Evolutionary conservation across 108 stramenopile species (phyloP).

Genomic region (Fistulifera solaris): DNA sequence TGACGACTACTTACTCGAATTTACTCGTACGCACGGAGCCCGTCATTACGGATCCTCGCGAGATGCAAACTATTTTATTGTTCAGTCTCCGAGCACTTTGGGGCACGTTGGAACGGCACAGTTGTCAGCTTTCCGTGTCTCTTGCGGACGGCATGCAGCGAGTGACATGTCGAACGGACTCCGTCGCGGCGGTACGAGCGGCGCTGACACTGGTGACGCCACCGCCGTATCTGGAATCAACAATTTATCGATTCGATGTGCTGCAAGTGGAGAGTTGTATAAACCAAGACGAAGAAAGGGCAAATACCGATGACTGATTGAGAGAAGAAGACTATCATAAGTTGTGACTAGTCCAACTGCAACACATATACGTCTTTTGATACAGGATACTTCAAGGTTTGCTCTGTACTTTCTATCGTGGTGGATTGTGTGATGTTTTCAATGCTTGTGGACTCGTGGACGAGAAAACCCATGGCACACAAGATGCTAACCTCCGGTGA

Average conservation of each 20-base stretch:
- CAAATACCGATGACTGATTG: no score
- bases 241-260: slow-evolving; percentile 29
- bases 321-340: no score
- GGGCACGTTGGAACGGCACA: slow-evolving; percentile 25
- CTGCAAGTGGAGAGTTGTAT: slow-evolving; percentile 4
- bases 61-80: slow-evolving; percentile 25
- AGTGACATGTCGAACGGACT: slow-evolving; percentile 17
- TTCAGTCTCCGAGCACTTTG: slow-evolving; percentile 28
- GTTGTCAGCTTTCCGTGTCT: slow-evolving; percentile 1
- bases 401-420: no score
- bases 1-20: no score
- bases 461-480: no score
- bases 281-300: not conserved
- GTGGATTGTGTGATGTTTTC: no score
- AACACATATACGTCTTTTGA: no score
- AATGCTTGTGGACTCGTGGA: no score
- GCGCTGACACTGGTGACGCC: slow-evolving; percentile 27
- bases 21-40: slow-evolving; percentile 2
- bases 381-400: no score
- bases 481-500: no score
- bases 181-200: slow-evolving; percentile 18
- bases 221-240: slow-evolving; percentile 25
- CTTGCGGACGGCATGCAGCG: not conserved
- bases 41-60: slow-evolving; percentile 21
- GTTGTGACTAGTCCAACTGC: no score